Percentiles rank a stretch among this genome's conserved stretches.
These are phyloP conservation scores for Acacia confusa DNA, from an alignment of 306 rosid species.

Conservation along the genomic window DNA sequence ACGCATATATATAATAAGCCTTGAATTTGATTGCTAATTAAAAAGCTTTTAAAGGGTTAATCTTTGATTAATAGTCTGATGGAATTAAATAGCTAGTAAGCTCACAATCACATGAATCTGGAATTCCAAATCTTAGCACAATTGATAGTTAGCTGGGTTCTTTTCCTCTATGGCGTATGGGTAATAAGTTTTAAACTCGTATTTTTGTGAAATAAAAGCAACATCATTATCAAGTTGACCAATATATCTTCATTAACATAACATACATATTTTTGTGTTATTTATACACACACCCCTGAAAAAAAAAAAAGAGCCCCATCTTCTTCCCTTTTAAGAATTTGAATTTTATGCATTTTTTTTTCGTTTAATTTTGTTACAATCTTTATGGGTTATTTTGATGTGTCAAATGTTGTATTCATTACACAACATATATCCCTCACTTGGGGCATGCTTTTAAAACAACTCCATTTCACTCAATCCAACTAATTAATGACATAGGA, in stretches of 20 bases:
- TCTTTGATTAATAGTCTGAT: background rate
- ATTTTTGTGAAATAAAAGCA: too few species aligned
- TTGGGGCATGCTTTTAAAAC: background rate
- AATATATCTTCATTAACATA: too few species aligned
- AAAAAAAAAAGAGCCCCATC: background rate
- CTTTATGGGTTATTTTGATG: background rate
- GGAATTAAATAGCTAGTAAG: too few species aligned
- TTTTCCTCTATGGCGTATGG: too few species aligned
- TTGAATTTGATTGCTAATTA: background rate
- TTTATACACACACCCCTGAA: too few species aligned
- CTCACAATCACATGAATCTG: too few species aligned
- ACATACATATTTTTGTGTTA: too few species aligned
- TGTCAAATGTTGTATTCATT: background rate
- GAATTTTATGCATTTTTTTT: background rate
- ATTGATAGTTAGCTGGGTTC: too few species aligned
- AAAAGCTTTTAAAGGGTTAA: background rate
- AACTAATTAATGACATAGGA: background rate
- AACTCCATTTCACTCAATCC: background rate
- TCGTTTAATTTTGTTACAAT: background rate
- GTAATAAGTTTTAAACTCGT: too few species aligned
- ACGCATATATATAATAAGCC: too few species aligned
- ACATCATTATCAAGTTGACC: background rate
- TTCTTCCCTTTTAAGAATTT: background rate
- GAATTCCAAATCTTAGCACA: too few species aligned
- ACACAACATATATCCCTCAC: background rate